Evolutionary conservation across 257 asterid species (phyloP).

Genomic region (Striga asiatica): DNA sequence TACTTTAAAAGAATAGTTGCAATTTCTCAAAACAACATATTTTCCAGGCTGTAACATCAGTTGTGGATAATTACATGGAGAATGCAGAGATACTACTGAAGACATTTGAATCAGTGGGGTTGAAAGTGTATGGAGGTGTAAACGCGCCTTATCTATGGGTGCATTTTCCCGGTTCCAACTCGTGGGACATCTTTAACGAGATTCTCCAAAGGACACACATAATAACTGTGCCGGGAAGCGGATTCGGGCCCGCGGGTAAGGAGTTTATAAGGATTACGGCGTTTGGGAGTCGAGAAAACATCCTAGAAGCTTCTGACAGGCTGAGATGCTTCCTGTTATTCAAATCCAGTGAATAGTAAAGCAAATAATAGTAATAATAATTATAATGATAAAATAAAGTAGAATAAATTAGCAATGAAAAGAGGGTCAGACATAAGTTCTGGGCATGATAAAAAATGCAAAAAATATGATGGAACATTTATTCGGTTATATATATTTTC

Average conservation of each 20-base stretch:
- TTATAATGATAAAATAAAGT: no score
- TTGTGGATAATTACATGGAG: conserved; percentile 57
- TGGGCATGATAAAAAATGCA: no score
- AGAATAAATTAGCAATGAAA: no score
- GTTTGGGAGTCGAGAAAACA: conserved; percentile 57
- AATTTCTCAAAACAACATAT: background rate
- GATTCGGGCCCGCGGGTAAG: conserved; percentile 90
- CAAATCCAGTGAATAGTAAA: no score
- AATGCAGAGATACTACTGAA: conserved; percentile 61
- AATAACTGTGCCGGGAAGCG: conserved; percentile 79
- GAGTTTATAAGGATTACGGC: conserved; percentile 73
- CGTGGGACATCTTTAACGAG: conserved; percentile 70
- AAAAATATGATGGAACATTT: no score
- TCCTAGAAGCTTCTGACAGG: conserved; percentile 67
- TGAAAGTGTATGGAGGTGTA: conserved; percentile 58
- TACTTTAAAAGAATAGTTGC: background rate
- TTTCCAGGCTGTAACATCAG: conserved; percentile 37
- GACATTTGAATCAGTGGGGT: conserved; percentile 55
- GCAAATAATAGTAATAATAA: no score
- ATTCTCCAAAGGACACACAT: conserved; percentile 73
- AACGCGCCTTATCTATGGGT: conserved; percentile 95
- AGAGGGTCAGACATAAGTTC: no score
- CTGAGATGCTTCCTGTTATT: conserved; percentile 32
- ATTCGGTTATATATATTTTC: no score
- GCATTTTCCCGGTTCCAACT: conserved; percentile 70